These are phyloP conservation scores for Backusella macrospora DNA, from an alignment of 192 early-diverging fungal genomes.

Conservation along the genomic window DNA sequence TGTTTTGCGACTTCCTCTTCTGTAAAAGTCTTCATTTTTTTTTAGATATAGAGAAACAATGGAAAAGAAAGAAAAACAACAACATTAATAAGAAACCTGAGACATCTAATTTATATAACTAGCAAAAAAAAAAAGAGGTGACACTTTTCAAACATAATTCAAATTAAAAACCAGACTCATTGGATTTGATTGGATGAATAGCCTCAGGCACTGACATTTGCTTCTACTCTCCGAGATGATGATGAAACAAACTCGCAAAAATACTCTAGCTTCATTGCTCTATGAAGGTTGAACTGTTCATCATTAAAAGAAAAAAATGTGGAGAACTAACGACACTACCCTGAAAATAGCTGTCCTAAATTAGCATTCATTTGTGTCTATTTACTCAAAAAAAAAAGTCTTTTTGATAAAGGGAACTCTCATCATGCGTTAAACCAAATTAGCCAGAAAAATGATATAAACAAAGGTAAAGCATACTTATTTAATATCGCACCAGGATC, in stretches of 20 bases:
- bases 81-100: not conserved
- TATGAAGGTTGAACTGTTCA: not conserved
- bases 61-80: not conserved
- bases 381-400: too few species aligned
- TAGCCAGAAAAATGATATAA: too few species aligned
- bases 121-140: not conserved
- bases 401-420: too few species aligned
- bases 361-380: too few species aligned
- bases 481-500: too few species aligned
- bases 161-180: not conserved
- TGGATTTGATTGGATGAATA: not conserved
- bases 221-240: not conserved
- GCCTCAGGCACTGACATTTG: not conserved
- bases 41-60: not conserved
- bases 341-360: too few species aligned
- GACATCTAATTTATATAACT: not conserved
- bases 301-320: not conserved
- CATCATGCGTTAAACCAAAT: too few species aligned
- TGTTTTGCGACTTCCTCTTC: conserved; percentile 59
- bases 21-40: conserved; percentile 7
- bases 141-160: conserved; percentile 11
- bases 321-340: too few species aligned
- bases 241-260: not conserved
- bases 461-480: too few species aligned
- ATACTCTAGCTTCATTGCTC: not conserved